Conservation (phyloP, 2,329 filamentous ascomycete genomes). For the Ophiocordyceps camponoti-floridani region DNA sequence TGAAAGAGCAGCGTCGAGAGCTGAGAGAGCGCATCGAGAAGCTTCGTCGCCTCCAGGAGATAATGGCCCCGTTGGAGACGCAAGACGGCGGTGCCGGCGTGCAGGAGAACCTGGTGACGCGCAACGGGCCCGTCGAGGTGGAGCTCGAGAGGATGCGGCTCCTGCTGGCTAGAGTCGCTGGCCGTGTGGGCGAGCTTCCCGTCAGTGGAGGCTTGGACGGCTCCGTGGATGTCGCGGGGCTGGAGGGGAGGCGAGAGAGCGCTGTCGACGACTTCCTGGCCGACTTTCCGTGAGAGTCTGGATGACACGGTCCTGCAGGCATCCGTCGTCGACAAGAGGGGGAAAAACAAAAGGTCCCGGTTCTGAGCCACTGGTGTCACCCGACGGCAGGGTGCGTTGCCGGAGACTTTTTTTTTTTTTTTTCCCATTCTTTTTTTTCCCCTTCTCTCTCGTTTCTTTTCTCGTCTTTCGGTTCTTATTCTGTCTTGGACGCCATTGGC, state of each 20-base stretch:
- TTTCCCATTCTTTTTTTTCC: not conserved
- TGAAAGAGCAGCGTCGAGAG: constrained; percentile 21
- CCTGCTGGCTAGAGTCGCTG: constrained; percentile 40
- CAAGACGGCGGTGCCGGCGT: constrained; percentile 12
- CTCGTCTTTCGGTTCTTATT: no score
- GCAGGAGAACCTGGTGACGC: constrained; percentile 50
- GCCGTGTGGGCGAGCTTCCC: constrained; percentile 25
- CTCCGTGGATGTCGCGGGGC: constrained; percentile 12
- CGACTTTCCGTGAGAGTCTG: constrained; percentile 3
- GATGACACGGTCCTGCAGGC: constrained; percentile 1
- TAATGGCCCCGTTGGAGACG: constrained; percentile 14
- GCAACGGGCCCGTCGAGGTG: constrained; percentile 43
- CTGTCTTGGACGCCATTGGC: no score
- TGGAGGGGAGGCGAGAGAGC: constrained; percentile 20
- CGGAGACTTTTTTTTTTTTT: not conserved
- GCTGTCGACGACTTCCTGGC: constrained; percentile 17
- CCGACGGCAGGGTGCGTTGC: not conserved
- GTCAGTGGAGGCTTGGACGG: constrained; percentile 5
- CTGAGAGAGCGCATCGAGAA: constrained; percentile 23
- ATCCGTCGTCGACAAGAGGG: no score
- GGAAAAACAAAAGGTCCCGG: not conserved
- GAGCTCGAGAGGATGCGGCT: constrained; percentile 51
- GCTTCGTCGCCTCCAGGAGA: constrained; percentile 27
- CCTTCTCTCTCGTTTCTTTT: not conserved
- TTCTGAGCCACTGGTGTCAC: not conserved